Conservation (phyloP, 2,329 filamentous ascomycete species). For the Xylariaceae sp. region DNA sequence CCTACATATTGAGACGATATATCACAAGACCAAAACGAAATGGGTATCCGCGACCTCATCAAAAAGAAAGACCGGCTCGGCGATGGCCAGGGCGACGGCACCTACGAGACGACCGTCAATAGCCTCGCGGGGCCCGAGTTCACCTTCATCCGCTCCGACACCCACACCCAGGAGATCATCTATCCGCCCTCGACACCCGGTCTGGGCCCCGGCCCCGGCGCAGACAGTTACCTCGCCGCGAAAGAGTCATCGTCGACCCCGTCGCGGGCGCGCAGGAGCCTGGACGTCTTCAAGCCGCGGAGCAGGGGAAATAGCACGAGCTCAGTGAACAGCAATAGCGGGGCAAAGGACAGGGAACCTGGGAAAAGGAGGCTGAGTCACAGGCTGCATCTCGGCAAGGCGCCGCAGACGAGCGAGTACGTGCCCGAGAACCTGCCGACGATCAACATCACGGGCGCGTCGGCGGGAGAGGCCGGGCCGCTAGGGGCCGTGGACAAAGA, state of each 20-base stretch:
- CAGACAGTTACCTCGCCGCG: conserved; percentile 25
- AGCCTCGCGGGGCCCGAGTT: conserved; percentile 58
- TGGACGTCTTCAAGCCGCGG: conserved; percentile 43
- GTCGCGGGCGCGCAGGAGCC: conserved; percentile 35
- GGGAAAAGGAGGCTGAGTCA: conserved; percentile 55
- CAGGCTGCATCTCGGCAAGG: conserved; percentile 61
- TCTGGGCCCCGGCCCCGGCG: conserved; percentile 18
- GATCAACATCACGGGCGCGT: conserved; percentile 45
- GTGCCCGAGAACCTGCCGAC: conserved; percentile 77
- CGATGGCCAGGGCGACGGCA: conserved; percentile 22
- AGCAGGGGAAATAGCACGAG: conserved; percentile 46
- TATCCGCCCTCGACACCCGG: conserved; percentile 49
- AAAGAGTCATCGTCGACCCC: conserved; percentile 12
- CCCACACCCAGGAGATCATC: conserved; percentile 73
- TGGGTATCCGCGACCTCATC: conserved; percentile 50
- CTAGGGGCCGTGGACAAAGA: conserved; percentile 27
- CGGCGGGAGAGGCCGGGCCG: conserved; percentile 19
- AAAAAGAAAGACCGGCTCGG: conserved; percentile 49
- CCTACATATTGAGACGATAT: neutral
- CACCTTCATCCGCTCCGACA: conserved; percentile 82
- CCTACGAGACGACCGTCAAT: conserved; percentile 33
- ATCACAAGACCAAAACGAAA: conserved; percentile 21
- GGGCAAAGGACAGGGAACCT: conserved; percentile 25
- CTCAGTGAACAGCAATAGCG: conserved; percentile 29
- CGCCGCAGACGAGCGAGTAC: conserved; percentile 60